A percentile compares a stretch with the other conserved stretches of the same genome.
These are phyloP conservation scores for Reutealis trisperma DNA, from an alignment of 345 rosid genomes.

Conservation along the genomic window DNA sequence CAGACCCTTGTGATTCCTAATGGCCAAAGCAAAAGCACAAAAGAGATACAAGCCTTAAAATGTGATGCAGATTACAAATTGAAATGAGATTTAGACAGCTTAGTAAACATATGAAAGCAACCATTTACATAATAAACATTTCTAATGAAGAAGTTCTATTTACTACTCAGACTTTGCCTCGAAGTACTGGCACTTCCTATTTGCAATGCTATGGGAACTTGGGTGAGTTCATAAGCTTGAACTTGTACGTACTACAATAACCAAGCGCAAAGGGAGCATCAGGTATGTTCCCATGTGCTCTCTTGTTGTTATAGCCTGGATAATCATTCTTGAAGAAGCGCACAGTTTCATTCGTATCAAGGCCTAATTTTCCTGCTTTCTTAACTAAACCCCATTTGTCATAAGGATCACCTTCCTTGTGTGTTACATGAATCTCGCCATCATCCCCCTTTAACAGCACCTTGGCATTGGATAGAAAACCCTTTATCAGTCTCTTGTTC, in stretches of 20 bases:
- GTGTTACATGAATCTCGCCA: constrained; percentile 41
- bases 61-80: not conserved
- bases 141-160: not conserved
- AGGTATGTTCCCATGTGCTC: constrained; percentile 31
- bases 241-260: constrained; percentile 35
- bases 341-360: constrained; percentile 18
- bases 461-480: constrained; percentile 32
- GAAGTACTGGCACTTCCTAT: not conserved
- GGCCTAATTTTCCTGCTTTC: constrained; percentile 36
- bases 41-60: too few species aligned
- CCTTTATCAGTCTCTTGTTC: constrained; percentile 40
- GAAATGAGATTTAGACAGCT: not conserved
- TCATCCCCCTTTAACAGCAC: constrained; percentile 22
- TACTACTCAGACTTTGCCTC: not conserved
- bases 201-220: not conserved
- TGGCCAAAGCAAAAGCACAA: too few species aligned
- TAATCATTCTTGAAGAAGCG: constrained; percentile 29
- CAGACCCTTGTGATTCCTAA: too few species aligned
- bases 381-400: constrained; percentile 37
- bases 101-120: not conserved
- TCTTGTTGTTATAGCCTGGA: constrained; percentile 37
- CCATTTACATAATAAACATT: not conserved
- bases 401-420: constrained; percentile 39
- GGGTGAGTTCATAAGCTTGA: constrained; percentile 21
- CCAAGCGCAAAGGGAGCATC: constrained; percentile 29